These are phyloP conservation scores for Cladophialophora immunda DNA, from an alignment of 2,329 filamentous ascomycete species.

Conservation along the genomic window DNA sequence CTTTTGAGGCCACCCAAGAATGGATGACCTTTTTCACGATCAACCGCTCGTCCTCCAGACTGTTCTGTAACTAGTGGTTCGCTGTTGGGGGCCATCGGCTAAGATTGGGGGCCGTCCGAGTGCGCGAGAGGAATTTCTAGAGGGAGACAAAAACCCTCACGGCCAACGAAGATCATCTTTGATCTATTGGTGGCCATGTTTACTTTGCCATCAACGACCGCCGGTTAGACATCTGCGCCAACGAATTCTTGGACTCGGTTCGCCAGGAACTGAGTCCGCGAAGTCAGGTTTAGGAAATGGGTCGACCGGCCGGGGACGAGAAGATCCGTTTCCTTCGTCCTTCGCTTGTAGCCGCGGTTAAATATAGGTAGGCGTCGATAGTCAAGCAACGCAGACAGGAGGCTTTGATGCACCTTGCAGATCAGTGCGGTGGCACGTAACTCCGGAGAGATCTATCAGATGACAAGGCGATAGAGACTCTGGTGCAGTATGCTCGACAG, in stretches of 20 bases:
- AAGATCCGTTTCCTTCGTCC: neutral
- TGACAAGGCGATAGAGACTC: constrained; percentile 3
- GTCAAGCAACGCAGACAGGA: neutral
- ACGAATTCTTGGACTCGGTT: too few relatives aligned
- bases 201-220: too few relatives aligned
- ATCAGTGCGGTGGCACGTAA: constrained; percentile 12
- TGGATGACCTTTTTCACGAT: neutral
- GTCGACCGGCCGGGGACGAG: neutral
- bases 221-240: too few relatives aligned
- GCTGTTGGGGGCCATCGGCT: constrained; percentile 11
- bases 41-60: neutral
- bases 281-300: constrained; percentile 4
- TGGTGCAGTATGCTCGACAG: constrained; percentile 15
- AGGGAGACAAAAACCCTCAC: too few relatives aligned
- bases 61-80: constrained; percentile 2
- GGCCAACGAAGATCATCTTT: too few relatives aligned
- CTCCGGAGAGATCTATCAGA: neutral
- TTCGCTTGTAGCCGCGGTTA: constrained; percentile 15
- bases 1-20: neutral
- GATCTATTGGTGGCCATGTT: neutral
- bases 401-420: constrained; percentile 7
- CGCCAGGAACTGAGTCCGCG: neutral
- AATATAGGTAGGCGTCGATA: constrained; percentile 11
- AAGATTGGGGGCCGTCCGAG: constrained; percentile 1
- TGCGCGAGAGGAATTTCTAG: too few relatives aligned